Conservation (phyloP, 2,329 filamentous ascomycete genomes). For the Neofusicoccum sp. region DNA sequence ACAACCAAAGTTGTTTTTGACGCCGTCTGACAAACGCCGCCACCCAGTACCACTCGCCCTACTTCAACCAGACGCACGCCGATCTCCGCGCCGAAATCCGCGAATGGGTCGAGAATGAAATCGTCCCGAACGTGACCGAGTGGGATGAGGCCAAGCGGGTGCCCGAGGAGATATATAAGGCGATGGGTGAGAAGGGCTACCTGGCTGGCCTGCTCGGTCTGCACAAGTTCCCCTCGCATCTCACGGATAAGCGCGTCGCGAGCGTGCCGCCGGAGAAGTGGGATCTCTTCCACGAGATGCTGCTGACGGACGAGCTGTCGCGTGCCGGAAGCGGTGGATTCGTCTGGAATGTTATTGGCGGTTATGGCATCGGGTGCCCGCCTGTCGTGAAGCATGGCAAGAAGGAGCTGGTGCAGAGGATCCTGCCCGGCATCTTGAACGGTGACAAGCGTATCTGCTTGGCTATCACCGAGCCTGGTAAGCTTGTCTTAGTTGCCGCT, state of each 20-base stretch:
- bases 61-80: constrained; percentile 92
- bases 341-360: constrained; percentile 94
- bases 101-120: constrained; percentile 83
- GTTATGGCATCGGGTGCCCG: constrained; percentile 93
- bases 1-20: not conserved
- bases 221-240: constrained; percentile 69
- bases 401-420: constrained; percentile 78
- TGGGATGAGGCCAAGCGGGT: constrained; percentile 97
- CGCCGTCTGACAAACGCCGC: not conserved
- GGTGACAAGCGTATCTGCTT: constrained; percentile 97
- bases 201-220: constrained; percentile 87
- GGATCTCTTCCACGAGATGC: constrained; percentile 98
- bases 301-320: constrained; percentile 91
- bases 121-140: constrained; percentile 89
- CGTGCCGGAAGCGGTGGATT: constrained; percentile 86
- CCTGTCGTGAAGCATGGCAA: constrained; percentile 90
- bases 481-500: constrained; percentile 4
- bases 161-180: constrained; percentile 85
- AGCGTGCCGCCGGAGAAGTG: constrained; percentile 83
- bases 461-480: constrained; percentile 81
- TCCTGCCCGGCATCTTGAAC: constrained; percentile 80
- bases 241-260: constrained; percentile 69
- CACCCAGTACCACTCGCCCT: constrained; percentile 86
- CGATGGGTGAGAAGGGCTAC: constrained; percentile 91
- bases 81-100: constrained; percentile 88